Percentiles rank a stretch among this genome's conserved stretches.
phyloP scores from a whole-genome alignment of 768 basidiomycete genomes.

The Suillus subluteus region DNA sequence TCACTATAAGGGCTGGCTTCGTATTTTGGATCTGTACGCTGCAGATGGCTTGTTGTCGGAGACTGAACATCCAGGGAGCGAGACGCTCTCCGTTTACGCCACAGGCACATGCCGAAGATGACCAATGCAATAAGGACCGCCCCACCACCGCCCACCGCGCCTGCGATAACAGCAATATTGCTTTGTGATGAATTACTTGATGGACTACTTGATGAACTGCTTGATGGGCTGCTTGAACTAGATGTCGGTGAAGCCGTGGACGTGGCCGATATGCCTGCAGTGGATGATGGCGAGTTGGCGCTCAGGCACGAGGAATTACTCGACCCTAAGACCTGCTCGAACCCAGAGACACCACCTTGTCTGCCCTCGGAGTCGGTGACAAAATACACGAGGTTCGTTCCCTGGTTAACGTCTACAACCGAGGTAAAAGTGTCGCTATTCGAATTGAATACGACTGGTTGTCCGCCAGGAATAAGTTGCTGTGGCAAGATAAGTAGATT shows the following conservation, averaged over 20 bases:
- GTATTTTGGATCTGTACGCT: slow-evolving; percentile 42
- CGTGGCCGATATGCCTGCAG: slow-evolving; percentile 16
- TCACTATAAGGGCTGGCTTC: slow-evolving; percentile 16
- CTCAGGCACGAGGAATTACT: slow-evolving; percentile 56
- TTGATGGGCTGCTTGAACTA: slow-evolving; percentile 21
- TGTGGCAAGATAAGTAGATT: slow-evolving; percentile 26
- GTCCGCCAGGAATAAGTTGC: slow-evolving; percentile 71
- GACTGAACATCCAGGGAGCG: slow-evolving; percentile 33
- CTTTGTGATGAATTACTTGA: slow-evolving; percentile 21
- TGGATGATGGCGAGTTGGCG: slow-evolving; percentile 55
- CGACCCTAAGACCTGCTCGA: slow-evolving; percentile 48
- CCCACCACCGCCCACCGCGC: slow-evolving; percentile 44
- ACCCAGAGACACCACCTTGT: slow-evolving; percentile 62
- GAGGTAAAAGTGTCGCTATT: slow-evolving; percentile 46
- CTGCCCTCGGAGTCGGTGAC: slow-evolving; percentile 54
- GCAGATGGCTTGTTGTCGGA: slow-evolving; percentile 28
- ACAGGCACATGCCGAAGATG: slow-evolving; percentile 54
- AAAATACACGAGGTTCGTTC: slow-evolving; percentile 60
- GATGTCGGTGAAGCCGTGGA: slow-evolving; percentile 14
- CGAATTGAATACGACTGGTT: slow-evolving; percentile 46
- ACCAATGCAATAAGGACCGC: slow-evolving; percentile 52
- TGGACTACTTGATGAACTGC: not conserved
- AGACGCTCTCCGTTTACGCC: slow-evolving; percentile 34
- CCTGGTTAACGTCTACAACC: slow-evolving; percentile 57
- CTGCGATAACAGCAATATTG: slow-evolving; percentile 52